Evolutionary conservation across 2,329 filamentous ascomycete species (phyloP).

Genomic region (Colletotrichum siamense): DNA sequence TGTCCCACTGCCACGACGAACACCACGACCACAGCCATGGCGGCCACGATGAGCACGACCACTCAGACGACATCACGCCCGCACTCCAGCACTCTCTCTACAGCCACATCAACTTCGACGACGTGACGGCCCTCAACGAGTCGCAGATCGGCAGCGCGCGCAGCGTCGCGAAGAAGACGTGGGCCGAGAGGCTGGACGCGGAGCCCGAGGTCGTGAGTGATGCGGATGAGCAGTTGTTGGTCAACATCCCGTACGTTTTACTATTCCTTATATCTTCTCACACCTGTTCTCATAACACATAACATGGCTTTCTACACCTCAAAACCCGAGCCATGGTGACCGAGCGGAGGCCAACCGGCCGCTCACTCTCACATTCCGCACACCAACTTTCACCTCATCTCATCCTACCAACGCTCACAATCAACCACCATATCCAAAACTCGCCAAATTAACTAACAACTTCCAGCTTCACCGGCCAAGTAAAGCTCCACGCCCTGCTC

Average conservation of each 20-base stretch:
- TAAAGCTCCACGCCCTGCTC: slow-evolving; percentile 89
- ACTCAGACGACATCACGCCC: slow-evolving; percentile 90
- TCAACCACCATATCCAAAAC: not conserved
- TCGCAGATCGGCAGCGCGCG: slow-evolving; percentile 69
- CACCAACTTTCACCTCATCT: not conserved
- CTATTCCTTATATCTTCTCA: not conserved
- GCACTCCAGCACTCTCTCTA: slow-evolving; percentile 91
- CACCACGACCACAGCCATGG: slow-evolving; percentile 56
- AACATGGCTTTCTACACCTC: not conserved
- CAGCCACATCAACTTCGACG: slow-evolving; percentile 88
- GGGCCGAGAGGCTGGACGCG: slow-evolving; percentile 76
- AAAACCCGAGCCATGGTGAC: accelerated
- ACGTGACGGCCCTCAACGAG: slow-evolving; percentile 87
- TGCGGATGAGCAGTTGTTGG: slow-evolving; percentile 90
- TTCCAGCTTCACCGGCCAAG: slow-evolving; percentile 85
- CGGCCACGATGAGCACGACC: slow-evolving; percentile 74
- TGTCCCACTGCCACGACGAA: slow-evolving; percentile 58
- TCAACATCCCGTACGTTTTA: slow-evolving; percentile 80
- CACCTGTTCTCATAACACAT: not conserved
- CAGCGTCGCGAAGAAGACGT: slow-evolving; percentile 86
- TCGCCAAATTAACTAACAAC: not conserved
- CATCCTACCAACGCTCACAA: not conserved
- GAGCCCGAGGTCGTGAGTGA: slow-evolving; percentile 84
- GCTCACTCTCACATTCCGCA: not conserved
- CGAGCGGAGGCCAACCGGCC: not conserved